These are phyloP conservation scores for Pouteria glomerata DNA, from an alignment of 148 eudicot genomes.

Conservation along the genomic window DNA sequence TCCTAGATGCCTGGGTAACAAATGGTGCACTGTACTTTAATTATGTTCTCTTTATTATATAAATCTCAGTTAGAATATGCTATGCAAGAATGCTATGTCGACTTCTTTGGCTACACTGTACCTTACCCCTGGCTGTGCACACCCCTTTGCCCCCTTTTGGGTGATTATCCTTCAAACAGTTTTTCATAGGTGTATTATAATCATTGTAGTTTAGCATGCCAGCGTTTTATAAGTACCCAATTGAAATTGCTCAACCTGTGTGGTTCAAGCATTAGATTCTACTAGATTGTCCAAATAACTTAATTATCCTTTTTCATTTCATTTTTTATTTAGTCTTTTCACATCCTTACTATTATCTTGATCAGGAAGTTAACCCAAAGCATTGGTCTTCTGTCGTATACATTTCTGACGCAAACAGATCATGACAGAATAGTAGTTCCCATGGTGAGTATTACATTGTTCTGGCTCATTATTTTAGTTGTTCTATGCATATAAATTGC, in stretches of 20 bases:
- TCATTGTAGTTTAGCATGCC: no score
- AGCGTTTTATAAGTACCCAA: neutral
- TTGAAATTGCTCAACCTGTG: neutral
- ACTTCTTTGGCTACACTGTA: no score
- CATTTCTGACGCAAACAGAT: slow-evolving; percentile 65
- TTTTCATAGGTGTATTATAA: no score
- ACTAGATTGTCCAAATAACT: neutral
- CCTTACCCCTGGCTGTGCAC: no score
- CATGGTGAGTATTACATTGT: slow-evolving; percentile 87
- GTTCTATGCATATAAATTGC: neutral
- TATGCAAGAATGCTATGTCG: no score
- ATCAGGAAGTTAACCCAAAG: slow-evolving; percentile 77
- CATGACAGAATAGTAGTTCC: slow-evolving; percentile 92
- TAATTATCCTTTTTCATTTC: neutral
- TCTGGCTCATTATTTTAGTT: neutral
- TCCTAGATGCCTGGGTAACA: neutral
- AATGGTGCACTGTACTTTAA: neutral
- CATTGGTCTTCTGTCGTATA: slow-evolving; percentile 84
- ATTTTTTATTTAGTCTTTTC: no score
- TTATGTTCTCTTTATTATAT: no score
- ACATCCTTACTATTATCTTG: no score
- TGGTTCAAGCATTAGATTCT: neutral
- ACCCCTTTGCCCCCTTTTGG: no score
- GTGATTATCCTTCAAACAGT: no score
- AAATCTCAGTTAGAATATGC: neutral